Evolutionary conservation across 768 basidiomycete species (phyloP).

Genomic region (Trametes cubensis): DNA sequence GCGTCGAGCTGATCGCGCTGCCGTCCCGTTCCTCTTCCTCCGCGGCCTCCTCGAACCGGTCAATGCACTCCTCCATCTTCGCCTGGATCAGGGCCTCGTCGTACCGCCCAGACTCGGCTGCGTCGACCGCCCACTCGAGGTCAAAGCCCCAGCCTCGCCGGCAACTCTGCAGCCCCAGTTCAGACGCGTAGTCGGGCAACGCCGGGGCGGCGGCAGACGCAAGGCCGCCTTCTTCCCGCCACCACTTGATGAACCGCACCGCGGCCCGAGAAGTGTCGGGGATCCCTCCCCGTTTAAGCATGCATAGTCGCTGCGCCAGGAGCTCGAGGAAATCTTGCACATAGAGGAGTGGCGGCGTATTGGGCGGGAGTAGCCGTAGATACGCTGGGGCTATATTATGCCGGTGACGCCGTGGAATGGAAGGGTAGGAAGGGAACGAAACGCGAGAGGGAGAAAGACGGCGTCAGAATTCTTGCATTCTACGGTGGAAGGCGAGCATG

Average conservation of each 20-base stretch:
- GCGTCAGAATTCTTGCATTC: slow-evolving; percentile 4
- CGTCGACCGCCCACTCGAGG: slow-evolving; percentile 48
- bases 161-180: slow-evolving; percentile 19
- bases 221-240: slow-evolving; percentile 75
- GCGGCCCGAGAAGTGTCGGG: slow-evolving; percentile 73
- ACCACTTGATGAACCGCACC: slow-evolving; percentile 83
- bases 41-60: slow-evolving; percentile 48
- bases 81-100: slow-evolving; percentile 48
- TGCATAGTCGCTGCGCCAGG: slow-evolving; percentile 77
- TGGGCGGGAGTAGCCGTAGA: slow-evolving; percentile 59
- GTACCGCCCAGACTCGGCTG: slow-evolving; percentile 26
- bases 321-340: slow-evolving; percentile 65
- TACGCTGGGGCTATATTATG: slow-evolving; percentile 64
- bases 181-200: slow-evolving; percentile 8
- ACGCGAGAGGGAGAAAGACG: neutral
- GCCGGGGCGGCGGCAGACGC: slow-evolving; percentile 39
- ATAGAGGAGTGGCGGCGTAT: slow-evolving; percentile 59
- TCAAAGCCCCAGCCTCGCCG: slow-evolving; percentile 86
- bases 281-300: slow-evolving; percentile 77
- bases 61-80: slow-evolving; percentile 75
- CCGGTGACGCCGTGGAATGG: slow-evolving; percentile 10
- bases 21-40: slow-evolving; percentile 57
- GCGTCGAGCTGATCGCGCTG: slow-evolving; percentile 65
- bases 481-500: slow-evolving; percentile 5
- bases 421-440: neutral